Conservation (phyloP, 257 asterid genomes). For the Euphrasia confusa region DNA sequence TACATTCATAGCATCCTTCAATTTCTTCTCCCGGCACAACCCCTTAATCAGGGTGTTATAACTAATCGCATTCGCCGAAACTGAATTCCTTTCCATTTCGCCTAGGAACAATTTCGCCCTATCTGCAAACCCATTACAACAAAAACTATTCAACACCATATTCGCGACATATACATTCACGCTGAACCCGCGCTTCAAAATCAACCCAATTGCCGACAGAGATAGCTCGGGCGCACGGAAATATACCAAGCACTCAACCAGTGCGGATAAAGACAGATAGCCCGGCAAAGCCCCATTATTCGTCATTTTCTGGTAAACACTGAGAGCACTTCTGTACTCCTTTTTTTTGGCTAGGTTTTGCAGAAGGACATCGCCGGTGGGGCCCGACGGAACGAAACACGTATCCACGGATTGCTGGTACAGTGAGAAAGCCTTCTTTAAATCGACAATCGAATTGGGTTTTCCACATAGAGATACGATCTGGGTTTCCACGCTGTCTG, state of each 20-base stretch:
- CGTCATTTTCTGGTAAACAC: constrained; percentile 39
- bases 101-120: constrained; percentile 42
- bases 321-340: constrained; percentile 39
- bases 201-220: constrained; percentile 43
- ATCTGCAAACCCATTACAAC: constrained; percentile 38
- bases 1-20: constrained; percentile 42
- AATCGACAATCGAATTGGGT: constrained; percentile 31
- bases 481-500: constrained; percentile 35
- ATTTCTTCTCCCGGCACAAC: constrained; percentile 48
- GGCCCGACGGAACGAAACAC: constrained; percentile 42
- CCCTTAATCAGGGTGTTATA: constrained; percentile 61
- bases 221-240: constrained; percentile 38
- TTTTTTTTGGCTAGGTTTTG: constrained; percentile 52
- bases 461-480: constrained; percentile 35
- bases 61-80: constrained; percentile 44
- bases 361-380: constrained; percentile 38
- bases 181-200: constrained; percentile 48
- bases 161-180: constrained; percentile 41
- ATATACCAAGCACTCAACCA: constrained; percentile 50
- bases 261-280: constrained; percentile 46
- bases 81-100: constrained; percentile 37
- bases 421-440: constrained; percentile 27
- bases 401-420: constrained; percentile 39
- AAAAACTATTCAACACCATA: constrained; percentile 52
- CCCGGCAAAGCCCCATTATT: constrained; percentile 29